These are phyloP conservation scores for Cytospora schulzeri DNA, from an alignment of 2,329 filamentous ascomycete genomes.

Conservation along the genomic window DNA sequence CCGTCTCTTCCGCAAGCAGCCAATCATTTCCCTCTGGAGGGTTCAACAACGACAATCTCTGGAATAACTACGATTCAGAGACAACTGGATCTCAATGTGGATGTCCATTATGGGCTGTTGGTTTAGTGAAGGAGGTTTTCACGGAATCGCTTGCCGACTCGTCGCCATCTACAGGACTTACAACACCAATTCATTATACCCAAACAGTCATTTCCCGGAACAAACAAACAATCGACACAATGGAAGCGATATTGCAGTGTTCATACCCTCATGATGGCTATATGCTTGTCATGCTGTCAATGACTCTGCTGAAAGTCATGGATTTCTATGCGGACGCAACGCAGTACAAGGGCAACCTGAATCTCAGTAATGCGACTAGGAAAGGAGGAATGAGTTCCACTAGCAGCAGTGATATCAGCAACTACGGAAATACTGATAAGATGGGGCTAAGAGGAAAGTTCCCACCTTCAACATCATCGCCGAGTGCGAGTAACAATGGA, in stretches of 20 bases:
- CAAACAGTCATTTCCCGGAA: background rate
- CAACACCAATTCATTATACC: background rate
- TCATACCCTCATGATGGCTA: conserved; percentile 36
- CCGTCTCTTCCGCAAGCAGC: background rate
- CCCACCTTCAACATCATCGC: background rate
- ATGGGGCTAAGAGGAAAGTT: background rate
- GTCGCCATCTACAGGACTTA: background rate
- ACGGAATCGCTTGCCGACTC: background rate
- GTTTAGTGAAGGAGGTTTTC: background rate
- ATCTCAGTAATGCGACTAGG: background rate
- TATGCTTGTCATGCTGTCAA: conserved; percentile 35
- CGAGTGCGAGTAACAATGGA: background rate
- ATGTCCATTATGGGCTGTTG: background rate
- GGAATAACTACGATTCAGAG: background rate
- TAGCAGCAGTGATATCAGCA: background rate
- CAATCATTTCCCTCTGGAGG: background rate
- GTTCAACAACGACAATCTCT: background rate
- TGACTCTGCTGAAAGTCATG: conserved; percentile 39
- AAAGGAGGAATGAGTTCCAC: background rate
- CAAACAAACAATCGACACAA: background rate
- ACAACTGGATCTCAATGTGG: background rate
- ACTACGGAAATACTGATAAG: background rate
- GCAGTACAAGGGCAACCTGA: background rate
- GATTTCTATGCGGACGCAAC: conserved; percentile 36
- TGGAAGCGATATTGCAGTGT: conserved; percentile 35